Evolutionary conservation across 1,284 basidiomycete species (phyloP), one percentile per base, ranked within the genome.

Genomic region (Cerioporus squamosus): DNA sequence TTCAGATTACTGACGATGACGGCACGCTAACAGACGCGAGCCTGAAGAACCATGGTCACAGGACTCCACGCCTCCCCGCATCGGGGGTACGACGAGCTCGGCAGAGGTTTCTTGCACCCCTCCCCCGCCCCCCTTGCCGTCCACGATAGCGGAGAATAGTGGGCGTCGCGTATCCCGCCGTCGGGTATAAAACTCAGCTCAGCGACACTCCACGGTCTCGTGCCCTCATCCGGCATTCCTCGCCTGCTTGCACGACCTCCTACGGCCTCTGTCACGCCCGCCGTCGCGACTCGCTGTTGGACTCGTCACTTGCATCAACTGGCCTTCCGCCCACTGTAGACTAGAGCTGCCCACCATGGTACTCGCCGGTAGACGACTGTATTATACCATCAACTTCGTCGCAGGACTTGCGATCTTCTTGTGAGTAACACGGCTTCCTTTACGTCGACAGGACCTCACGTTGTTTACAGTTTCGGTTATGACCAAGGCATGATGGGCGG

Each of bases 401-500:
- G 79, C 79, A 39, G 79, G 79, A 2, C 63, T 81, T 18, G 79
- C 78, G 14, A 79, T 81, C 44, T 80, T 81, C 70, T 81, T 81
- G 79, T 80, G 55, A 59, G 78, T 73, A 15, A 2, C 20, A 20
- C 5, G 46, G 17, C 18, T 18, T 31, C 20, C 46, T 47, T 47
- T n/a, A 42, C 40, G 20, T 42, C 40, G 10, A 42, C 40, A 18
- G n/a, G 40, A 22, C 12, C 20, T 42, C n/a, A 42, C 24, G 24
- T 7, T 17, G 26, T 47, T 18, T 33, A 15, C 52, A 81, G 79
- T 64, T 81, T 81, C 65, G 81, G 81, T 24, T 83, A 82, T 76
- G 81, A 82, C 66, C 81, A 83, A 71, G 81, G 81, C 48, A 80
- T 82, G 76, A 83, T 84, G 81, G 80, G 80, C 33, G 80, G 80